phyloP scores from a whole-genome alignment of 257 asterid genomes.

The Solanum paucissectum region DNA sequence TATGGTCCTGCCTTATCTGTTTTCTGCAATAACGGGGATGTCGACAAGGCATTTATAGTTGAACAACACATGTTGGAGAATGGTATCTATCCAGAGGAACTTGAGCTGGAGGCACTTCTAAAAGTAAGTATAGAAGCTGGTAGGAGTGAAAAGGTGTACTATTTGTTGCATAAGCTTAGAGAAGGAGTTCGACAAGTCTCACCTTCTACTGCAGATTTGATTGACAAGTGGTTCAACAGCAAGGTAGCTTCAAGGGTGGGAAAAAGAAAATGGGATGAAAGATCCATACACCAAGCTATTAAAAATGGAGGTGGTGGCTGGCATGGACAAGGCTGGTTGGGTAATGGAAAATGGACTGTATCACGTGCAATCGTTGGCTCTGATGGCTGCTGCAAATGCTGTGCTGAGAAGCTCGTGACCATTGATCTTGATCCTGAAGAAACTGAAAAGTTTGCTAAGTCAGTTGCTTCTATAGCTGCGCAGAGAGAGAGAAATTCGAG shows the following conservation, averaged over 20 bases:
- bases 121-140: constrained; percentile 50
- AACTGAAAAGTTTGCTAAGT: constrained; percentile 61
- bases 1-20: constrained; percentile 72
- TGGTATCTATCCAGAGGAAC: constrained; percentile 70
- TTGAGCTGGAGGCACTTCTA: constrained; percentile 59
- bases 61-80: constrained; percentile 65
- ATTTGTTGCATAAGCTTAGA: constrained; percentile 67
- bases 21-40: constrained; percentile 53
- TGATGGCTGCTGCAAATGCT: constrained; percentile 60
- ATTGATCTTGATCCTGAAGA: constrained; percentile 79
- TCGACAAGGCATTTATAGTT: constrained; percentile 61
- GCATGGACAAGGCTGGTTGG: constrained; percentile 92
- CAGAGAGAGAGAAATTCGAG: constrained; percentile 53
- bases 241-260: constrained; percentile 65
- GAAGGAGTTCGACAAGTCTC: constrained; percentile 60
- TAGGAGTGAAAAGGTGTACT: constrained; percentile 57
- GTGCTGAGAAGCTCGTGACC: constrained; percentile 55
- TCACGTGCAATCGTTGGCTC: constrained; percentile 36
- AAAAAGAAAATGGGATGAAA: constrained; percentile 58
- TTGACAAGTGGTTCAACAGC: constrained; percentile 68
- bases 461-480: constrained; percentile 65
- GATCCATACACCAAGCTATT: constrained; percentile 29
- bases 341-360: constrained; percentile 64
- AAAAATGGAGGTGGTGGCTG: constrained; percentile 78
- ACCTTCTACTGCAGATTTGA: constrained; percentile 50